Percentiles rank a stretch among this genome's conserved stretches.
These are phyloP conservation scores for Neocallimastix lanati DNA, from an alignment of 192 early-diverging fungal genomes.

Conservation along the genomic window DNA sequence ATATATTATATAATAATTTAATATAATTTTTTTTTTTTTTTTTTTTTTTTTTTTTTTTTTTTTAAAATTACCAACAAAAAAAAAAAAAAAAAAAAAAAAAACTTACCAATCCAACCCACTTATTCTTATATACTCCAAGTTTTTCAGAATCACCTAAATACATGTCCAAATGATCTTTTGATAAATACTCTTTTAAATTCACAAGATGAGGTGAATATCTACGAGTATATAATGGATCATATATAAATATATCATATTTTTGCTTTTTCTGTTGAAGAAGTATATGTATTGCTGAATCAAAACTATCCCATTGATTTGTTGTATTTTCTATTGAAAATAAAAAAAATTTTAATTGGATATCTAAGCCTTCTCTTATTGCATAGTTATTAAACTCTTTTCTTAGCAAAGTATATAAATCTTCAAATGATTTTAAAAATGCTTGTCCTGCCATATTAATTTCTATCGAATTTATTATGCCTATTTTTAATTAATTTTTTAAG, in stretches of 20 bases:
- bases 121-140: background rate
- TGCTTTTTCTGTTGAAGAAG: background rate
- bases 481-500: too few relatives aligned
- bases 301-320: background rate
- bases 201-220: background rate
- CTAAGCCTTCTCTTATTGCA: background rate
- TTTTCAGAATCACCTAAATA: background rate
- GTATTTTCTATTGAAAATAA: background rate
- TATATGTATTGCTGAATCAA: background rate
- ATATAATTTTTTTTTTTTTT: too few relatives aligned
- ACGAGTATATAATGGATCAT: background rate
- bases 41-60: too few relatives aligned
- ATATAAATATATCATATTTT: background rate
- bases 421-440: background rate
- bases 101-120: background rate
- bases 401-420: background rate
- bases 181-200: background rate
- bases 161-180: background rate
- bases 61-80: too few relatives aligned
- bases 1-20: too few relatives aligned
- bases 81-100: too few relatives aligned
- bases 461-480: too few relatives aligned
- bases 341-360: background rate
- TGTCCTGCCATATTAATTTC: background rate
- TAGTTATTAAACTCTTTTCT: background rate